A percentile compares a stretch with the other conserved stretches of the same genome.
Conservation (phyloP, 2,329 filamentous ascomycete species). For the Neofusicoccum umdonicola region DNA sequence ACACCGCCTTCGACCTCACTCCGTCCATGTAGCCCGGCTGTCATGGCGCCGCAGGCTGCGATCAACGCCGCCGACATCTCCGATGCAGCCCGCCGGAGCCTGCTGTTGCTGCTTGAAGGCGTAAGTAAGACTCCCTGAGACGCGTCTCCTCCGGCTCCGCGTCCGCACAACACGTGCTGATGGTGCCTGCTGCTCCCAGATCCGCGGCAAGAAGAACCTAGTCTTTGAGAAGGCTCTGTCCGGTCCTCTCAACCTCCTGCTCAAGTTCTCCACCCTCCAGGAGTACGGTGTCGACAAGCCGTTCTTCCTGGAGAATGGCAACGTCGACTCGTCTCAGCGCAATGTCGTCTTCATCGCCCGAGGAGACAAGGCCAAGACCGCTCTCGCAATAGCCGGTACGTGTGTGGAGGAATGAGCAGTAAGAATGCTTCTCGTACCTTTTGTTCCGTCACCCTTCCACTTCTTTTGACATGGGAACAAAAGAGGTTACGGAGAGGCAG, state of each 20-base stretch:
- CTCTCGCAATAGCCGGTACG: conserved; percentile 82
- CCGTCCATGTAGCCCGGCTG: conserved; percentile 21
- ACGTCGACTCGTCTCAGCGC: conserved; percentile 88
- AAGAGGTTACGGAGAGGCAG: conserved; percentile 59
- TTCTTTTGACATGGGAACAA: conserved; percentile 50
- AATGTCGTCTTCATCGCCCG: conserved; percentile 93
- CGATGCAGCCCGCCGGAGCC: conserved; percentile 80
- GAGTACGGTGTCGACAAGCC: conserved; percentile 98
- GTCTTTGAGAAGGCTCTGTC: conserved; percentile 89
- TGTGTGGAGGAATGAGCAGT: conserved; percentile 20
- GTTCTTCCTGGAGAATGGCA: conserved; percentile 93
- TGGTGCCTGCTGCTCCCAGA: conserved; percentile 53
- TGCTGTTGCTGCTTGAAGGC: conserved; percentile 87
- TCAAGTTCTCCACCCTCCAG: conserved; percentile 92
- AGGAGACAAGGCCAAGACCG: conserved; percentile 82
- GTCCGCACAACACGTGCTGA: background rate
- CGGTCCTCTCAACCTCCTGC: conserved; percentile 83
- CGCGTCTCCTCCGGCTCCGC: background rate
- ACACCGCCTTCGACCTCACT: background rate
- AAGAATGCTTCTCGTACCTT: background rate
- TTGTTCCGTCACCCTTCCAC: background rate
- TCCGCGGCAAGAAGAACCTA: conserved; percentile 97
- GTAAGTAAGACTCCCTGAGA: conserved; percentile 63
- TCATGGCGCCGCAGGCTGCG: conserved; percentile 66
- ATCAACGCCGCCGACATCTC: conserved; percentile 75